Conservation (phyloP, 75 land plant genomes). For the Selaginella tamariscina region DNA sequence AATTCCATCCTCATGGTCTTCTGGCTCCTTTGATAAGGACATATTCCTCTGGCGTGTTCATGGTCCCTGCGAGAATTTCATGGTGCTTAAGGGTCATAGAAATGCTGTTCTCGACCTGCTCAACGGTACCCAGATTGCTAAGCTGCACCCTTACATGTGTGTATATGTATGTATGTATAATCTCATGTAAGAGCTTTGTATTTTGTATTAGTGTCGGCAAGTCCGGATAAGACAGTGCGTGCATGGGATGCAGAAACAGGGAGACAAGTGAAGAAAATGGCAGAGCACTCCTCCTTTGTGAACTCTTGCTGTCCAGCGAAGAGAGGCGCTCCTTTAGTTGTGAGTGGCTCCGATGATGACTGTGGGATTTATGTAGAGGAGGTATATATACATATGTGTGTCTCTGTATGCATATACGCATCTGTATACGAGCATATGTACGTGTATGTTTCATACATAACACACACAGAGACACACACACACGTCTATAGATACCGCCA, state of each 20-base stretch:
- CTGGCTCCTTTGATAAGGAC: too few relatives aligned
- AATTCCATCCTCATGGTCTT: constrained; percentile 88
- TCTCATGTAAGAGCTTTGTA: too few relatives aligned
- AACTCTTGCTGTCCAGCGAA: too few relatives aligned
- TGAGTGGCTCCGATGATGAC: constrained; percentile 95
- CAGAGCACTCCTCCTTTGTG: too few relatives aligned
- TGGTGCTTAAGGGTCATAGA: constrained; percentile 90
- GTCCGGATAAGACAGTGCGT: constrained; percentile 84
- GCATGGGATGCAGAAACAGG: constrained; percentile 97
- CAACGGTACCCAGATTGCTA: constrained; percentile 72
- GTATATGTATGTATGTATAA: too few relatives aligned
- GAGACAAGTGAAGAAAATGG: constrained; percentile 80
- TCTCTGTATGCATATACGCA: constrained; percentile 77
- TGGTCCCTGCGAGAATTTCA: constrained; percentile 87
- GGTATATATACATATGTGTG: too few relatives aligned
- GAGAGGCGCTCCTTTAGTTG: constrained; percentile 83
- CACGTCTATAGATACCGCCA: too few relatives aligned
- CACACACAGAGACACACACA: too few relatives aligned
- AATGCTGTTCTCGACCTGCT: constrained; percentile 81
- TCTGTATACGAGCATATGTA: constrained; percentile 76
- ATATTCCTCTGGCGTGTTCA: constrained; percentile 96
- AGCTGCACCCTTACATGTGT: too few relatives aligned
- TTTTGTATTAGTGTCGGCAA: constrained; percentile 90
- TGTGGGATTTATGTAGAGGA: too few relatives aligned
- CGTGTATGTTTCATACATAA: too few relatives aligned